Evolutionary conservation across 1,284 basidiomycete species (phyloP).

Genomic region (Stygiomarasmius scandens): DNA sequence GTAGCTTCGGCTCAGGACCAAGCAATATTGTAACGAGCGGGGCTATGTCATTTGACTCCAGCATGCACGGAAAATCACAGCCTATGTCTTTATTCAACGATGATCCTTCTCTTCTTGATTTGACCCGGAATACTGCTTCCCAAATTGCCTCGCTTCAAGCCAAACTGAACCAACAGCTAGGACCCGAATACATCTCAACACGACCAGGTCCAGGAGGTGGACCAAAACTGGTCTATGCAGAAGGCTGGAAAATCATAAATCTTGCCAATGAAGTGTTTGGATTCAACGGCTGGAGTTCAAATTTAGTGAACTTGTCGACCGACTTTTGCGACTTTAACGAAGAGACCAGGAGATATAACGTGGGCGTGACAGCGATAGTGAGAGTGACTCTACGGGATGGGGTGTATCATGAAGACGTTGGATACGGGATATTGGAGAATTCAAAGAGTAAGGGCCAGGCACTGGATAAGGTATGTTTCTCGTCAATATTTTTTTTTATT

Average conservation of each 20-base stretch:
- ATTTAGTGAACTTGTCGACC: constrained; percentile 76
- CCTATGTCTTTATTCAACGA: constrained; percentile 22
- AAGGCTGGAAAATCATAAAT: constrained; percentile 97
- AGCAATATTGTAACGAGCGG: constrained; percentile 48
- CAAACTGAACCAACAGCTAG: constrained; percentile 86
- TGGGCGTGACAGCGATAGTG: constrained; percentile 86
- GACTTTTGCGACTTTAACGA: constrained; percentile 75
- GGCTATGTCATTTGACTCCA: constrained; percentile 58
- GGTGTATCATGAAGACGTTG: constrained; percentile 90
- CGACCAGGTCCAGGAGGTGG: constrained; percentile 89
- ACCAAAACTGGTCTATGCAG: constrained; percentile 89
- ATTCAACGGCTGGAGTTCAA: constrained; percentile 97
- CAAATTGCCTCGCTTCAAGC: constrained; percentile 78
- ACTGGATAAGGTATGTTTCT: constrained; percentile 83
- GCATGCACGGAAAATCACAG: constrained; percentile 52
- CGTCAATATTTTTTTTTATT: background rate
- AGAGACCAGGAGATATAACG: constrained; percentile 67
- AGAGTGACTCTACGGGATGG: constrained; percentile 90
- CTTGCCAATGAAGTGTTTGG: constrained; percentile 98
- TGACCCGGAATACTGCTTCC: constrained; percentile 59
- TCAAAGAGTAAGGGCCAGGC: constrained; percentile 83
- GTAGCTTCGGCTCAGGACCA: constrained; percentile 2
- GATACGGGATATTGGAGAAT: constrained; percentile 89
- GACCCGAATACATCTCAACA: constrained; percentile 91
- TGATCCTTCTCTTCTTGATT: constrained; percentile 39